Evolutionary conservation across 2,329 filamentous ascomycete species (phyloP), one percentile per base, ranked within the genome.

Genomic region (Pseudogymnoascus sp.): DNA sequence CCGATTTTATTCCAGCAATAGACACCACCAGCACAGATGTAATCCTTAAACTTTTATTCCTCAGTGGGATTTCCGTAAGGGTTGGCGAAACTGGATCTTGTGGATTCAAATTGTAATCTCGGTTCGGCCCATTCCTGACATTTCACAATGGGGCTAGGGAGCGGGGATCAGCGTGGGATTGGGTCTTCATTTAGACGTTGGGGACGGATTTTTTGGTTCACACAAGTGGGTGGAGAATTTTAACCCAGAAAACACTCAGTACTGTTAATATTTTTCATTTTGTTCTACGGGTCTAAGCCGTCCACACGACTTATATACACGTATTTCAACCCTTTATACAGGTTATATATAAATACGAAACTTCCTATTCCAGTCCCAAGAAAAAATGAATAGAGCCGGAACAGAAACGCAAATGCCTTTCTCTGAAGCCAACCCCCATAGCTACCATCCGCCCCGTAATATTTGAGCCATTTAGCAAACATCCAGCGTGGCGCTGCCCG

Each of bases 401-500:
- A n/a, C 3, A 7, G 2, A 28, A 28, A 28, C 10, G 21, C 21
- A 28, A 51, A 25, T 28, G 6, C 45, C 13, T 13, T 25, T 51
- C 45, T n/a, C 23, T 8, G 45, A 54, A n/a, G 28, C n/a, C 51
- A 57, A 19, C 11, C 4, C n/a, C 51, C 10, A 8, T 19, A 28
- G 10, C 25, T 34, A 11, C 6, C 11, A 34, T 34, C 6, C 10
- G 25, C 10, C 5, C 7, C 14, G 1, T 8, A 54, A 54, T 54
- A 11, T 11, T 34, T 19, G 10, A 19, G 10, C 25, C 10, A 34
- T 19, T 43, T 71, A 80, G 68, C 80, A 83, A 36, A 82, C 70
- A 61, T 74, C 74, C 69, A 74, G 70, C 3, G 66, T 68, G 0
- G 75, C 82, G 61, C 78, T 79, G 0, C 82, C 82, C 2, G 78